Conservation (phyloP, 1,139 yeast species). For the Candida sp. region DNA sequence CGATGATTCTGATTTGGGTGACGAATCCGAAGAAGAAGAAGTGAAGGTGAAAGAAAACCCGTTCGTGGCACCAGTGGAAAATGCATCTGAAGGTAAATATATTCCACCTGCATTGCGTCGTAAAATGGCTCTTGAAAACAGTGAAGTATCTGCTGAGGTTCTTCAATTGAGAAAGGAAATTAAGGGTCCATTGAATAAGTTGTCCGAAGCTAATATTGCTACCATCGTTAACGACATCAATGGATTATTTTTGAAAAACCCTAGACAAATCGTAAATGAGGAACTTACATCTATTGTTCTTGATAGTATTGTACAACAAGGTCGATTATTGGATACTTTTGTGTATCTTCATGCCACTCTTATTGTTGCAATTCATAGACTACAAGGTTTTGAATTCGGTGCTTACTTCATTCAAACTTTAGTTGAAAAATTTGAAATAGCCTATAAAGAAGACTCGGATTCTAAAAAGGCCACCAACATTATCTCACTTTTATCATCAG, state of each 20-base stretch:
- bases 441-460: constrained; percentile 20
- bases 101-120: constrained; percentile 84
- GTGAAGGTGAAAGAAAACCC: constrained; percentile 67
- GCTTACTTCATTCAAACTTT: constrained; percentile 79
- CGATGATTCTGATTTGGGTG: constrained; percentile 27
- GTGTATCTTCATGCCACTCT: constrained; percentile 79
- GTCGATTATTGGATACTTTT: constrained; percentile 68
- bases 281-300: constrained; percentile 60
- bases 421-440: constrained; percentile 60
- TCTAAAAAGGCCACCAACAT: constrained; percentile 67
- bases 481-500: constrained; percentile 69
- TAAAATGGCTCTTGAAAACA: constrained; percentile 38
- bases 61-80: constrained; percentile 67
- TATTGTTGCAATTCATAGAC: constrained; percentile 68
- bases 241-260: constrained; percentile 55
- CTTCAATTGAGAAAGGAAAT: constrained; percentile 54
- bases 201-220: constrained; percentile 80
- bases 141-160: constrained; percentile 43
- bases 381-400: constrained; percentile 88
- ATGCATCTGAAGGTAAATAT: constrained; percentile 36
- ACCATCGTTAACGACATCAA: constrained; percentile 70
- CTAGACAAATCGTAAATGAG: constrained; percentile 77
- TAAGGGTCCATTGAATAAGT: constrained; percentile 79
- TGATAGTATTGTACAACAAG: constrained; percentile 67
- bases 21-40: constrained; percentile 19